phyloP scores from a whole-genome alignment of 768 basidiomycete species.

The Suillus placidus region DNA sequence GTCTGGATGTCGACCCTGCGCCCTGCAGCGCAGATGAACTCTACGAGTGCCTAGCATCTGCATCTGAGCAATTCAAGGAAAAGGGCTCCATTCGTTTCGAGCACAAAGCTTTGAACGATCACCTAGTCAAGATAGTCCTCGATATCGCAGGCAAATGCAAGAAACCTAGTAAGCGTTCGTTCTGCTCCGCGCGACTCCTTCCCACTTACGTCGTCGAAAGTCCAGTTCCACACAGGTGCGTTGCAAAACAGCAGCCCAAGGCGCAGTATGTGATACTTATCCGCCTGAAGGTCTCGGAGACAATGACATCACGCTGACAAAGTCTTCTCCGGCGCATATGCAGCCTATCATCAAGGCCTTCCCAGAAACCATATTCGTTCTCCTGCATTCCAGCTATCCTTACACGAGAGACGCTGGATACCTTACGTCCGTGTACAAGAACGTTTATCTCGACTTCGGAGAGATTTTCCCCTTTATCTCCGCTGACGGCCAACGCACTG shows the following conservation, averaged over 20 bases:
- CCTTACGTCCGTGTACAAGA: conserved; percentile 67
- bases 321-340: conserved; percentile 65
- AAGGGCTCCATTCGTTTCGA: conserved; percentile 51
- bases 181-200: background rate
- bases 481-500: conserved; percentile 57
- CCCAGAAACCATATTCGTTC: conserved; percentile 61
- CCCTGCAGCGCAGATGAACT: conserved; percentile 29
- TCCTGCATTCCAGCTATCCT: conserved; percentile 79
- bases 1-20: conserved; percentile 53
- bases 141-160: conserved; percentile 50
- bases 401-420: conserved; percentile 80
- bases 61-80: conserved; percentile 39
- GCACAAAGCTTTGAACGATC: conserved; percentile 68
- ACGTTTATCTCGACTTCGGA: conserved; percentile 81
- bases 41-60: conserved; percentile 34
- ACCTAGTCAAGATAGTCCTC: conserved; percentile 59
- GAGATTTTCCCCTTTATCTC: conserved; percentile 76
- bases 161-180: conserved; percentile 57
- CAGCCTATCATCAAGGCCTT: conserved; percentile 69
- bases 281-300: conserved; percentile 58
- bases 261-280: background rate
- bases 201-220: conserved; percentile 36
- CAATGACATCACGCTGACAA: conserved; percentile 60
- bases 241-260: background rate
- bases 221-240: conserved; percentile 77